These are phyloP conservation scores for Alternaria consortialis DNA, from an alignment of 2,329 filamentous ascomycete genomes.

Conservation along the genomic window DNA sequence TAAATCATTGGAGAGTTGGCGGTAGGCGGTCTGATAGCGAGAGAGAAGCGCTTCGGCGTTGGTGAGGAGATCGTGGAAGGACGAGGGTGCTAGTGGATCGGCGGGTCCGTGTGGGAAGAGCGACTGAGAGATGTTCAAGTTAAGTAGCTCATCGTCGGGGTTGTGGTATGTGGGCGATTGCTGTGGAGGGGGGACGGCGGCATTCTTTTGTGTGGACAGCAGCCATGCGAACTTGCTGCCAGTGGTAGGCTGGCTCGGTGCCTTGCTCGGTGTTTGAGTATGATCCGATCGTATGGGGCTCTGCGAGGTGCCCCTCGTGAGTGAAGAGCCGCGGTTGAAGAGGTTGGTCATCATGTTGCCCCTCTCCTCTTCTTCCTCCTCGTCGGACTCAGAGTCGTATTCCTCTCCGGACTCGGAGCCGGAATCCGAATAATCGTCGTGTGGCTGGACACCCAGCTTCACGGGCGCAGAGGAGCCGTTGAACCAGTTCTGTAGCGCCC, in stretches of 20 bases:
- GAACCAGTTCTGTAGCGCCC: constrained; percentile 60
- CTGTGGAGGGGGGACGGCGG: constrained; percentile 33
- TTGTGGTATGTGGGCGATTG: constrained; percentile 48
- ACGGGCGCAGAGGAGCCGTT: constrained; percentile 62
- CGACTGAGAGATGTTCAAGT: constrained; percentile 62
- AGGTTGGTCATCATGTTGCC: constrained; percentile 45
- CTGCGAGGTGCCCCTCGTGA: constrained; percentile 36
- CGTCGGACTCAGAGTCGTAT: constrained; percentile 34
- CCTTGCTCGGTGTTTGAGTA: constrained; percentile 27
- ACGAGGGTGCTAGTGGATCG: constrained; percentile 60
- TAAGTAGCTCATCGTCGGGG: constrained; percentile 60
- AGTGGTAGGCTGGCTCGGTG: constrained; percentile 35
- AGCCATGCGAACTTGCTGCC: constrained; percentile 50
- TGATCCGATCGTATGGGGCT: constrained; percentile 29
- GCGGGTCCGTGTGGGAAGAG: constrained; percentile 63
- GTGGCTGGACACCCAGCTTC: constrained; percentile 52
- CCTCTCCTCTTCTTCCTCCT: constrained; percentile 36
- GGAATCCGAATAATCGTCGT: constrained; percentile 41
- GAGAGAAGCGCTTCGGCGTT: constrained; percentile 65
- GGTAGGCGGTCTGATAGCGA: constrained; percentile 66
- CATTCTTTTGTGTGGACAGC: constrained; percentile 48
- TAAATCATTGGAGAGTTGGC: constrained; percentile 53
- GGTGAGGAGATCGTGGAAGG: constrained; percentile 65
- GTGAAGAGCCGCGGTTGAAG: constrained; percentile 43
- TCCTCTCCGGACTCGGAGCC: constrained; percentile 39